Evolutionary conservation across 2,329 filamentous ascomycete genomes (phyloP).

Genomic region (Ceratocystis huliohia): DNA sequence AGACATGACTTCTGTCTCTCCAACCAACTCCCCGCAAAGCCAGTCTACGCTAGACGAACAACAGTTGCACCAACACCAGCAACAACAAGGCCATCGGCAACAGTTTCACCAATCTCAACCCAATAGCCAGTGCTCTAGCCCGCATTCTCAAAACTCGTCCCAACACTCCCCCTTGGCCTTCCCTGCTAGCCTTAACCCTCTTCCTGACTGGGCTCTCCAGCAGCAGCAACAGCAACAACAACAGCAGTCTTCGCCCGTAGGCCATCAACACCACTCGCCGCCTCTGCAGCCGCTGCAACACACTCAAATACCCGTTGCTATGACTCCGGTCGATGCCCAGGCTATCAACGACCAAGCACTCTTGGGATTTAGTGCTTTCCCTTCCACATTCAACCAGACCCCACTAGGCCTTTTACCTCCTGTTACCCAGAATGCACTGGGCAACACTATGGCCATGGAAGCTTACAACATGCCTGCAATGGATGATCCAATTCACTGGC

Average conservation of each 20-base stretch:
- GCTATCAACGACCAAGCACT: slow-evolving; percentile 47
- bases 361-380: slow-evolving; percentile 43
- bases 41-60: slow-evolving; percentile 30
- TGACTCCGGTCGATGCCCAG: slow-evolving; percentile 23
- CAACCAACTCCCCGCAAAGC: slow-evolving; percentile 35
- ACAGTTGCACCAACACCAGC: slow-evolving; percentile 24
- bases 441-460: slow-evolving; percentile 44
- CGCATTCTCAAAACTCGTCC: slow-evolving; percentile 35
- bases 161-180: slow-evolving; percentile 40
- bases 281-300: slow-evolving; percentile 30
- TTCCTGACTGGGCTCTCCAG: slow-evolving; percentile 48
- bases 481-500: slow-evolving; percentile 49
- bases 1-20: slow-evolving; percentile 37
- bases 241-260: slow-evolving; percentile 34
- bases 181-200: slow-evolving; percentile 35
- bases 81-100: slow-evolving; percentile 31
- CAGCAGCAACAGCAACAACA: slow-evolving; percentile 34
- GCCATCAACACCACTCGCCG: slow-evolving; percentile 30
- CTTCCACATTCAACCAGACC: slow-evolving; percentile 40
- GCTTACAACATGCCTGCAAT: slow-evolving; percentile 49
- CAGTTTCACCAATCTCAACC: slow-evolving; percentile 23
- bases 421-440: slow-evolving; percentile 51
- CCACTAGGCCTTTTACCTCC: slow-evolving; percentile 49
- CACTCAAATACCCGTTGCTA: slow-evolving; percentile 29
- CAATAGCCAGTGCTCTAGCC: slow-evolving; percentile 40